These are phyloP conservation scores for Acidiella bohemica DNA, from an alignment of 495 filamentous ascomycete species.

Conservation along the genomic window DNA sequence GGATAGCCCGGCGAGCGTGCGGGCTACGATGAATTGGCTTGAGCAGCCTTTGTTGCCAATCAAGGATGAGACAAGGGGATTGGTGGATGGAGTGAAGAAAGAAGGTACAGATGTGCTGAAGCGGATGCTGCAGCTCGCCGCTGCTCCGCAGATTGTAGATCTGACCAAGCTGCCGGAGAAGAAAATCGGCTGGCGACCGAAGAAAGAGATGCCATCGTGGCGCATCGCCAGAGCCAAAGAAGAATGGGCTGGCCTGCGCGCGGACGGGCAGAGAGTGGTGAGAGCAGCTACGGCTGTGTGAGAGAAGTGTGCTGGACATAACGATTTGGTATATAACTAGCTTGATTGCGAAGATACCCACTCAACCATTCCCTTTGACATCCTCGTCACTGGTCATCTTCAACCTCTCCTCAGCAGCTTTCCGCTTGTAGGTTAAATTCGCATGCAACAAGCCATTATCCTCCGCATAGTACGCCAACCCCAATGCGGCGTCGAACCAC, in stretches of 20 bases:
- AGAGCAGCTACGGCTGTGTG: background rate
- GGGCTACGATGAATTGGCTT: constrained; percentile 48
- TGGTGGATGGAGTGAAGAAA: constrained; percentile 45
- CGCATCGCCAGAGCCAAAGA: constrained; percentile 47
- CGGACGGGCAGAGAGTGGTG: too few species aligned
- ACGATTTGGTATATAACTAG: background rate
- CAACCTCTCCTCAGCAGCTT: constrained; percentile 2
- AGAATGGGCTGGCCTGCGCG: constrained; percentile 45
- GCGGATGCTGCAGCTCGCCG: constrained; percentile 56
- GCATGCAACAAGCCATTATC: constrained; percentile 16
- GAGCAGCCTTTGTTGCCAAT: constrained; percentile 42
- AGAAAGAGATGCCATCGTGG: constrained; percentile 38
- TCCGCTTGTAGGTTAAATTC: constrained; percentile 7
- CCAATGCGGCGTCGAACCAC: constrained; percentile 17
- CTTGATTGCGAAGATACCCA: too few species aligned
- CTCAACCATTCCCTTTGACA: too few species aligned
- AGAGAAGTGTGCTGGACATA: background rate
- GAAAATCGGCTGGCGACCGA: constrained; percentile 47
- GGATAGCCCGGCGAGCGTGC: constrained; percentile 24
- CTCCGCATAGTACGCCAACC: constrained; percentile 12
- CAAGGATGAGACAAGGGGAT: constrained; percentile 36
- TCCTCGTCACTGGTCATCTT: too few species aligned
- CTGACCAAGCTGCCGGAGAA: constrained; percentile 27
- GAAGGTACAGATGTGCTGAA: constrained; percentile 59
- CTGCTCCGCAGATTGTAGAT: constrained; percentile 27